A percentile compares a stretch with the other conserved stretches of the same genome.
These are phyloP conservation scores for Aristolochia californica DNA, from an alignment of 164 flowering plant species.

Conservation along the genomic window DNA sequence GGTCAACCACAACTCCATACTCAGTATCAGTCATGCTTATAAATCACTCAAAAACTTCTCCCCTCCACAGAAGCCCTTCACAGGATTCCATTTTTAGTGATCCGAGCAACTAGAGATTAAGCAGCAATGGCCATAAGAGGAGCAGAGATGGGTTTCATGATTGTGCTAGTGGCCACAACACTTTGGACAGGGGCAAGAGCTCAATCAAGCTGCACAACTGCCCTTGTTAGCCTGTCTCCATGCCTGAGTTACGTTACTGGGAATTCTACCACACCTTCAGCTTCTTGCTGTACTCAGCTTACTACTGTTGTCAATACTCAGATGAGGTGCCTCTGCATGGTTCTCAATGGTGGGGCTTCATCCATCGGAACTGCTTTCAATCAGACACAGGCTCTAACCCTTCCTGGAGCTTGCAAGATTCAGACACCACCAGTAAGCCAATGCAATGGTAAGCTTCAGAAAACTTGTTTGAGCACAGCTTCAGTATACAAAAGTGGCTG, in stretches of 20 bases:
- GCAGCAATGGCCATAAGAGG: slow-evolving; percentile 19
- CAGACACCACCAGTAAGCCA: slow-evolving; percentile 56
- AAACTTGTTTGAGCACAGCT: background rate
- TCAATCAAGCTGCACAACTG: slow-evolving; percentile 51
- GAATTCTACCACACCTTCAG: slow-evolving; percentile 56
- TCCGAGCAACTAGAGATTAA: background rate
- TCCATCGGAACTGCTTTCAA: slow-evolving; percentile 48
- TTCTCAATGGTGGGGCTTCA: slow-evolving; percentile 35
- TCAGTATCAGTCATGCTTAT: background rate
- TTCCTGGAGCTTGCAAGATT: slow-evolving; percentile 65
- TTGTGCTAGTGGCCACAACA: slow-evolving; percentile 17
- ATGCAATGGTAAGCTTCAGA: slow-evolving; percentile 36
- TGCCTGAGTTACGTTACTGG: slow-evolving; percentile 65
- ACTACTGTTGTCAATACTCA: slow-evolving; percentile 42
- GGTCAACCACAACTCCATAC: background rate
- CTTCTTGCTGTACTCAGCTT: slow-evolving; percentile 66
- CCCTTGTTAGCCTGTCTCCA: slow-evolving; percentile 49
- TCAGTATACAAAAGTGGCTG: too few species aligned
- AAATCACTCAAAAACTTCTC: background rate
- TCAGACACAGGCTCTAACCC: slow-evolving; percentile 56
- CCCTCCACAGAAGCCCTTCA: background rate
- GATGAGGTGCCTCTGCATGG: slow-evolving; percentile 57
- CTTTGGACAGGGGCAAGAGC: slow-evolving; percentile 36
- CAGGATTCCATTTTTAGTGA: background rate
- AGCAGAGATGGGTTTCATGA: slow-evolving; percentile 14